Base-by-base conservation (phyloP, 495 filamentous ascomycete genomes). In the Penicillium macrosclerotiorum region DNA sequence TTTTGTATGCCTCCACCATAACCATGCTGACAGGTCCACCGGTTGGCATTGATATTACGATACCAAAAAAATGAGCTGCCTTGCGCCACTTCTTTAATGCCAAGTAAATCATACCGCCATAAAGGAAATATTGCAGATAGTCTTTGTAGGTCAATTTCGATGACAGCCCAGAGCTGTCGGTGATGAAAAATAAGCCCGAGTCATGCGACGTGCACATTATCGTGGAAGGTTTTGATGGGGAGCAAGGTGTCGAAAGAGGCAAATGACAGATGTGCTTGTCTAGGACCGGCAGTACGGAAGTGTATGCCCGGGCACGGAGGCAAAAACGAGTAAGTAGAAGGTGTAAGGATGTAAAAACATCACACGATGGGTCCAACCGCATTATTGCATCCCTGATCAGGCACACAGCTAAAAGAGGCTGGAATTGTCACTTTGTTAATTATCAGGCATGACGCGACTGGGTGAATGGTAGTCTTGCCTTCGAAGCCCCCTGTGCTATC, bases 1-100 rank as follows among this genome's bases (percentile, higher is more conserved):
- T 96, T 63, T 92, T 95, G 72, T 95, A 94, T 11, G 88, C 89
- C 55, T 95, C 90, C 2, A 87, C 74, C 84, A 90, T 89, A 22
- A 93, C 75, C 64, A 81, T 84, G 65, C 83, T 92, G 14, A 78
- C 73, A 9, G 74, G 64, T 17, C 66, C 73, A 11, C 64, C 67
- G 1, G 78, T 68, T 7, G 90, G 90, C 29, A 76, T 77, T 12
- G 82, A 75, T 23, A 92, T 72, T 30, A 84, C 80, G 44, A 79
- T 73, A 49, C 84, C 83, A 20, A 96, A 72, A 38, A 84, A 87
- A 33, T 83, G 75, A 20, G 78, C 69, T 0, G 92, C 90, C 45
- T 80, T 79, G 22, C 74, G 66, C 88, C 86, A 97, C 40, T 85
- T 65, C 51, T 82, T 79, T 12, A 81, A 55, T 4, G 79, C 78